Base-by-base conservation (phyloP, 768 basidiomycete species). In the Mycena pura region DNA sequence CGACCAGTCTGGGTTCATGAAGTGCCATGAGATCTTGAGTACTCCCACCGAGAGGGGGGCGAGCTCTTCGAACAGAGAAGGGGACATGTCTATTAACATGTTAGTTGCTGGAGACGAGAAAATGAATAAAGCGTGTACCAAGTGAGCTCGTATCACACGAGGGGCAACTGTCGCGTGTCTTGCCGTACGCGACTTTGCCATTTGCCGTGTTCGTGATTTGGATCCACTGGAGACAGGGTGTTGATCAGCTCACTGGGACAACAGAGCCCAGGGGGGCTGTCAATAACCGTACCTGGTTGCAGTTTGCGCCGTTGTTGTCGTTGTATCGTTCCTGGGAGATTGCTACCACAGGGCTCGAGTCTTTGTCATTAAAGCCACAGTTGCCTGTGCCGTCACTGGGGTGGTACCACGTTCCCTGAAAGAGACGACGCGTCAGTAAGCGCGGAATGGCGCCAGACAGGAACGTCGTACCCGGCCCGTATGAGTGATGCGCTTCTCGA, bases 381-480 rank as follows among this genome's bases (percentile, higher is more conserved):
- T 90, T 89, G 41, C 89, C 90, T 24, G 78, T 68, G 29, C 74
- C 44, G 13, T 15, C 58, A 28, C 43, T 69, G 48, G 70, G 55
- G 52, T 86, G 62, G 70, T 83, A 92, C 83, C 83, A 92, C 31
- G 90, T 92, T 38, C 84, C 89, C 90, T 91, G 64, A 3, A 57
- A 28, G 39, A 40, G 66, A 58, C 47, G 41, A 50, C 55, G 40
- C 40, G 55, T 66, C 46, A 62, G 64, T 43, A 15, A 48, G 24
- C 31, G 49, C 34, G 17, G 48, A 40, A 19, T 31, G 25, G 54
- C 22, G 13, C 44, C 44, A 46, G 45, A 43, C 55, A 39, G 39
- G 36, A 53, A 62, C 22, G 77, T n/a, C 85, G 63, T 71, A 91
- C 91, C 63, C 78, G 76, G 39, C 91, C 91, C 7, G 65, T 69